Percentiles rank a stretch among this genome's conserved stretches.
phyloP scores from a whole-genome alignment of 371 early-diverging fungal species.

The Syncephalastrum racemosum region DNA sequence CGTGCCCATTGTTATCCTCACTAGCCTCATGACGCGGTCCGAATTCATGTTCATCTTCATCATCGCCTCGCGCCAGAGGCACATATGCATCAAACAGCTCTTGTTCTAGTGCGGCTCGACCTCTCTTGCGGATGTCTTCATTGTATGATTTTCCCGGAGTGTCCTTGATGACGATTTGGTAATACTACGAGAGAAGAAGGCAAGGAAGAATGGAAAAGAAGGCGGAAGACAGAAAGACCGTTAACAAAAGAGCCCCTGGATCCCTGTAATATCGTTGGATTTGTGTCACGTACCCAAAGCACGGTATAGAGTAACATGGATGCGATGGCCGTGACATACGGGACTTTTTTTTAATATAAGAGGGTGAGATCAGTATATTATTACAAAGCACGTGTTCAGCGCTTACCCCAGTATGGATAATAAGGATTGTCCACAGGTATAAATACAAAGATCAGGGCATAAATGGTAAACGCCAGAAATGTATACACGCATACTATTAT shows the following conservation, averaged over 20 bases:
- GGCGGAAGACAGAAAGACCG: neutral
- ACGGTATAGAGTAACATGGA: constrained; percentile 28
- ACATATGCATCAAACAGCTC: constrained; percentile 31
- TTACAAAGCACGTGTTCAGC: neutral
- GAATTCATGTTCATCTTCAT: too few species aligned
- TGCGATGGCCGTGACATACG: constrained; percentile 35
- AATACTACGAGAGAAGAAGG: constrained; percentile 21
- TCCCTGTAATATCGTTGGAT: neutral
- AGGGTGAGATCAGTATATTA: neutral
- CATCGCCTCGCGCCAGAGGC: too few species aligned
- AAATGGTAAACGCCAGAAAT: constrained; percentile 30
- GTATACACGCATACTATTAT: constrained; percentile 25
- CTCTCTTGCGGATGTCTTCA: constrained; percentile 32
- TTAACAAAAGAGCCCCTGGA: neutral
- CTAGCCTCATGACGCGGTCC: too few species aligned
- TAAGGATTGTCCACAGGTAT: constrained; percentile 38
- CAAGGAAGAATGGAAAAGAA: neutral
- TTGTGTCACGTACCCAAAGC: constrained; percentile 34
- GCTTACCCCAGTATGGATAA: constrained; percentile 48
- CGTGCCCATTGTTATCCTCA: too few species aligned
- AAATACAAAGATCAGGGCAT: constrained; percentile 43
- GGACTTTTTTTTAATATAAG: constrained; percentile 18
- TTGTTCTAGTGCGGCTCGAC: constrained; percentile 32
- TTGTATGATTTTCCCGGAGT: constrained; percentile 44
- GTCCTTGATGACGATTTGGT: constrained; percentile 36